phyloP scores from a whole-genome alignment of 805 yeast genomes.

The Starmera amethionina region DNA sequence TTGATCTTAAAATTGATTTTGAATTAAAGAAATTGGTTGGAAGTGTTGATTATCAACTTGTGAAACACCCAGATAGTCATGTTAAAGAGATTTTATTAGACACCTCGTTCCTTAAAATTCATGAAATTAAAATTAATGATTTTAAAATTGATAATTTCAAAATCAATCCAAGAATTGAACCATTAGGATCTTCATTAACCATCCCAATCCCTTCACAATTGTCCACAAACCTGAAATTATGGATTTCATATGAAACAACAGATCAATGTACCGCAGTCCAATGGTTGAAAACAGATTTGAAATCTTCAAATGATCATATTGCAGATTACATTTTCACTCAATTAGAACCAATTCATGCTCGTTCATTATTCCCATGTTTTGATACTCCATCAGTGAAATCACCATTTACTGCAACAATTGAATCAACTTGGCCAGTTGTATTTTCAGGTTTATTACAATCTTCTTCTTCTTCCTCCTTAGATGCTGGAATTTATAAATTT shows the following conservation, averaged over 20 bases:
- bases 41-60: conserved; percentile 37
- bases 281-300: conserved; percentile 59
- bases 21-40: conserved; percentile 44
- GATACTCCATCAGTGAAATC: conserved; percentile 85
- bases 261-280: conserved; percentile 74
- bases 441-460: conserved; percentile 52
- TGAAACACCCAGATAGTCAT: conserved; percentile 14
- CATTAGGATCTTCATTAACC: conserved; percentile 50
- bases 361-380: conserved; percentile 81
- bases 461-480: conserved; percentile 3
- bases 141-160: conserved; percentile 15
- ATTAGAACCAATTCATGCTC: conserved; percentile 85
- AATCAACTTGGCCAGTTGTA: conserved; percentile 58
- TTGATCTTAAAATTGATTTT: conserved; percentile 49
- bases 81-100: conserved; percentile 45
- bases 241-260: conserved; percentile 55
- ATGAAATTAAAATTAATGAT: conserved; percentile 34
- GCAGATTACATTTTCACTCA: conserved; percentile 59
- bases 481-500: conserved; percentile 32
- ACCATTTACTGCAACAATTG: conserved; percentile 45
- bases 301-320: conserved; percentile 49
- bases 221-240: conserved; percentile 5
- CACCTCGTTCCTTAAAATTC: conserved; percentile 50
- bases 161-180: conserved; percentile 34
- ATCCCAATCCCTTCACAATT: conserved; percentile 19